A percentile compares a stretch with the other conserved stretches of the same genome.
Evolutionary conservation across 805 yeast species (phyloP).

Genomic region (Myxozyma neotropica): DNA sequence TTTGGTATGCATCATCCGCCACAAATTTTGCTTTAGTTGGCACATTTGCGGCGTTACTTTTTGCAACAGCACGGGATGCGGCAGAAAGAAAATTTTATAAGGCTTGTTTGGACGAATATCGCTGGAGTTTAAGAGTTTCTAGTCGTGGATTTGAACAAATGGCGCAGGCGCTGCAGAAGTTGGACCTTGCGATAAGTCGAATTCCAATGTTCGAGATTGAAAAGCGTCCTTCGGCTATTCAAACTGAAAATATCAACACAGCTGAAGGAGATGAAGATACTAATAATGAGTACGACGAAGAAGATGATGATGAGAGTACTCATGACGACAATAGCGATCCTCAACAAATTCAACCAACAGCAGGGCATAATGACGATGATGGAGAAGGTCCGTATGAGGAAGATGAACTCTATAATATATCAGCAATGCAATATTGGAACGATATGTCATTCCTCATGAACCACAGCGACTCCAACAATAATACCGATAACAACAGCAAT

Average conservation of each 20-base stretch:
- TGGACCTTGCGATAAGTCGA: slow-evolving; percentile 71
- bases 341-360: background rate
- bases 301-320: background rate
- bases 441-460: slow-evolving; percentile 1
- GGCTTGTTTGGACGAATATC: slow-evolving; percentile 71
- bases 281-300: background rate
- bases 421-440: slow-evolving; percentile 27
- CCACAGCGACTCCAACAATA: background rate
- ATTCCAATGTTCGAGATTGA: slow-evolving; percentile 54
- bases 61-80: slow-evolving; percentile 51
- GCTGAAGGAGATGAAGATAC: slow-evolving; percentile 20
- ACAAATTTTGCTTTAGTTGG: slow-evolving; percentile 40
- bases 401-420: slow-evolving; percentile 14
- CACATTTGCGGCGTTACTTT: slow-evolving; percentile 37
- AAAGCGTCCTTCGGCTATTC: slow-evolving; percentile 1
- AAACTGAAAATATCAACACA: slow-evolving; percentile 10
- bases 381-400: slow-evolving; percentile 20
- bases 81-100: slow-evolving; percentile 68
- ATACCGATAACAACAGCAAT: background rate
- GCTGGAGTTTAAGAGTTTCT: slow-evolving; percentile 73
- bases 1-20: slow-evolving; percentile 36
- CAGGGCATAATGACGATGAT: background rate
- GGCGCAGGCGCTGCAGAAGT: slow-evolving; percentile 67
- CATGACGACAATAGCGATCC: background rate
- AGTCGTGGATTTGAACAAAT: slow-evolving; percentile 79